Evolutionary conservation across 1,284 basidiomycete species (phyloP).

Genomic region (Ganoderma multipileum): DNA sequence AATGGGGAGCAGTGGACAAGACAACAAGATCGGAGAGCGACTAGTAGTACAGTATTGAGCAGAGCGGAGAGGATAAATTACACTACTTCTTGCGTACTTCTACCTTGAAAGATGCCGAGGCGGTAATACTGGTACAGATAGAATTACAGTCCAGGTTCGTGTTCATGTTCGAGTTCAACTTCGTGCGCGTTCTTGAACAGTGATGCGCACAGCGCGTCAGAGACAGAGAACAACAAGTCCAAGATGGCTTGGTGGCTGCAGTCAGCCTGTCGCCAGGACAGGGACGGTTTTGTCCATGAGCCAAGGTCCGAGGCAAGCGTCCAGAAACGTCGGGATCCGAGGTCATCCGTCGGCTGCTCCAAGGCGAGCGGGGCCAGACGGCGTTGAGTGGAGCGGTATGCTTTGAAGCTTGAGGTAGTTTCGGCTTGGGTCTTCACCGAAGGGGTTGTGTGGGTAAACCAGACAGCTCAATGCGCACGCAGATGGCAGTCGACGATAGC

Average conservation of each 20-base stretch:
- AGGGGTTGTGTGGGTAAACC: background rate
- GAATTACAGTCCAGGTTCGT: conserved; percentile 7
- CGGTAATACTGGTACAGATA: conserved; percentile 12
- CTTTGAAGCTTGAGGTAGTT: background rate
- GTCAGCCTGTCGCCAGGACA: conserved; percentile 2
- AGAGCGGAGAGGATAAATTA: conserved; percentile 18
- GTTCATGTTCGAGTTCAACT: background rate
- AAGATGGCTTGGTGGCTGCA: conserved; percentile 3
- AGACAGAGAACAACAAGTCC: background rate
- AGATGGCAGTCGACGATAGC: conserved; percentile 28
- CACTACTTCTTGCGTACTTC: conserved; percentile 8
- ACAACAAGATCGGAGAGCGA: background rate
- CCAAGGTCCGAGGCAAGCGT: conserved; percentile 7
- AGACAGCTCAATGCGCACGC: background rate
- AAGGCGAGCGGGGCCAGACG: background rate
- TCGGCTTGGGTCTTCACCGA: background rate
- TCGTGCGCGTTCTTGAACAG: background rate
- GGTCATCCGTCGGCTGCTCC: background rate
- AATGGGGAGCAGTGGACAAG: background rate
- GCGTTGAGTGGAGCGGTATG: background rate
- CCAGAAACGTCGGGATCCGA: background rate
- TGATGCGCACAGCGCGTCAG: background rate
- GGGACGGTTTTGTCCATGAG: conserved; percentile 9
- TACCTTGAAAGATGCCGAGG: background rate
- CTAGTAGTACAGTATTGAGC: conserved; percentile 2